These are phyloP conservation scores for Ceratocystiopsis brevicomis DNA, from an alignment of 2,329 filamentous ascomycete genomes.

Conservation along the genomic window DNA sequence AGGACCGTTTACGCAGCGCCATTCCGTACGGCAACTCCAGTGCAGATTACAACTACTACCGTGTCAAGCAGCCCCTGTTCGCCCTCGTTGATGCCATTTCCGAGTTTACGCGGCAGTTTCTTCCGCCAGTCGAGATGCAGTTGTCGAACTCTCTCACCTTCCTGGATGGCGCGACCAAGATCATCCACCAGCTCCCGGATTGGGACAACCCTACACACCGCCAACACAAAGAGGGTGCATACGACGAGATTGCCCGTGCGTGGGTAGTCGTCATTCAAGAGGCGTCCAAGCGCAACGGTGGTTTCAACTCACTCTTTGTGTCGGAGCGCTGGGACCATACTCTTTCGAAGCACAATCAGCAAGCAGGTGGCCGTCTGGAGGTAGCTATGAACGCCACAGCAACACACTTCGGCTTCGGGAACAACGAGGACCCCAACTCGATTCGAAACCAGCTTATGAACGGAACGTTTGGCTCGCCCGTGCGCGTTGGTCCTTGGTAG, in stretches of 20 bases:
- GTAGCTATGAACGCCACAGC: slow-evolving; percentile 63
- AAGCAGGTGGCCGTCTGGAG: slow-evolving; percentile 63
- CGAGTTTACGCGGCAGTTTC: slow-evolving; percentile 89
- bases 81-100: slow-evolving; percentile 74
- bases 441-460: slow-evolving; percentile 44
- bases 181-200: slow-evolving; percentile 75
- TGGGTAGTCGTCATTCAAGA: slow-evolving; percentile 87
- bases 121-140: slow-evolving; percentile 78
- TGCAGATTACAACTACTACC: slow-evolving; percentile 88
- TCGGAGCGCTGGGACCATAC: slow-evolving; percentile 86
- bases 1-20: slow-evolving; percentile 54
- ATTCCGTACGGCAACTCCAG: slow-evolving; percentile 74
- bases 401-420: slow-evolving; percentile 37
- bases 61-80: slow-evolving; percentile 62
- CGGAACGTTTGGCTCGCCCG: slow-evolving; percentile 38
- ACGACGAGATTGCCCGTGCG: slow-evolving; percentile 85
- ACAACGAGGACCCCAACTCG: slow-evolving; percentile 29
- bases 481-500: slow-evolving; percentile 45
- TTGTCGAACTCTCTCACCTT: slow-evolving; percentile 69
- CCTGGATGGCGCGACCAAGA: slow-evolving; percentile 72
- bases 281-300: slow-evolving; percentile 74
- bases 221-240: slow-evolving; percentile 84
- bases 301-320: slow-evolving; percentile 54
- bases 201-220: slow-evolving; percentile 83
- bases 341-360: slow-evolving; percentile 70